Evolutionary conservation across 306 rosid genomes (phyloP).

Genomic region (Cicer pinnatifidum): DNA sequence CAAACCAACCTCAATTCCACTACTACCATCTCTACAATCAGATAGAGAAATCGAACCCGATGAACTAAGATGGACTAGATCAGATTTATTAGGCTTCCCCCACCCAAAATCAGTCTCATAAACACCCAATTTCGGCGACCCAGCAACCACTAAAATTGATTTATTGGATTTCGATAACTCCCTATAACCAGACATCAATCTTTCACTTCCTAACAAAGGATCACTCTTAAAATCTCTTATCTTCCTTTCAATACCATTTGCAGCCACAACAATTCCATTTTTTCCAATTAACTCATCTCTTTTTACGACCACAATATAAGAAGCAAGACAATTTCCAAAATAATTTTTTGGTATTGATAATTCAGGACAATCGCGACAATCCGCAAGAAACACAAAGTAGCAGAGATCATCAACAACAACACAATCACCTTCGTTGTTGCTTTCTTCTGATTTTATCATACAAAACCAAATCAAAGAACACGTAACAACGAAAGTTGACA

Average conservation of each 20-base stretch:
- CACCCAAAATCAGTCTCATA: slow-evolving; percentile 62
- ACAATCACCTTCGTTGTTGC: not conserved
- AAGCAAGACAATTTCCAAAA: slow-evolving; percentile 53
- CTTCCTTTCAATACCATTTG: slow-evolving; percentile 42
- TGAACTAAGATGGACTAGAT: slow-evolving; percentile 42
- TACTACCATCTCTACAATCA: slow-evolving; percentile 39
- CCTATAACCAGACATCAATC: slow-evolving; percentile 28
- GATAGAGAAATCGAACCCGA: slow-evolving; percentile 43
- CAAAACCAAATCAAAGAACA: slow-evolving; percentile 49
- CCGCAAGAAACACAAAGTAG: slow-evolving; percentile 47
- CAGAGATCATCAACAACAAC: slow-evolving; percentile 17
- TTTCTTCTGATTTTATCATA: slow-evolving; percentile 30
- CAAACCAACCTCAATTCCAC: slow-evolving; percentile 52
- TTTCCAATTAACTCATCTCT: slow-evolving; percentile 44
- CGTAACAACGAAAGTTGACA: slow-evolving; percentile 49
- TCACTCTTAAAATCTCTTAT: slow-evolving; percentile 44
- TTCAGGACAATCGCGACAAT: slow-evolving; percentile 48
- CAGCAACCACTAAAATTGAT: slow-evolving; percentile 21
- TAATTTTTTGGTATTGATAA: slow-evolving; percentile 45
- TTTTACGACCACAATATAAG: slow-evolving; percentile 14
- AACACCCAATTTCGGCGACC: slow-evolving; percentile 50
- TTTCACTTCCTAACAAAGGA: slow-evolving; percentile 43
- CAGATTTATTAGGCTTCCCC: slow-evolving; percentile 58
- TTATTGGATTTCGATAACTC: not conserved
- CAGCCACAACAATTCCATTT: slow-evolving; percentile 43